Evolutionary conservation across 2,329 filamentous ascomycete species (phyloP).

Genomic region (Penicillium sp.): DNA sequence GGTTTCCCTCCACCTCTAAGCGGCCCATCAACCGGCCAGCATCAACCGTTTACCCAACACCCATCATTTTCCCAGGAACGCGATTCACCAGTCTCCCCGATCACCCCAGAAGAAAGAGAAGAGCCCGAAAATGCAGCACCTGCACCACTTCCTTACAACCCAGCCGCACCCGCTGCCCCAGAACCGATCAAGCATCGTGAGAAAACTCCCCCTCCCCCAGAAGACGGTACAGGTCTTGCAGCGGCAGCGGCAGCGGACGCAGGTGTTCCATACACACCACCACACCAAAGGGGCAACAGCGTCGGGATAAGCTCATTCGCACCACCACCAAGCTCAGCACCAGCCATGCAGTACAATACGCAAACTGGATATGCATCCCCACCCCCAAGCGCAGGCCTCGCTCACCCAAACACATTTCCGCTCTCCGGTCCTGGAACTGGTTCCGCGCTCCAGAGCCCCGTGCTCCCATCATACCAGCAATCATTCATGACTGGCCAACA

Average conservation of each 20-base stretch:
- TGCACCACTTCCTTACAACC: slow-evolving; percentile 63
- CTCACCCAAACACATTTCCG: slow-evolving; percentile 27
- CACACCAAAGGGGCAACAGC: slow-evolving; percentile 23
- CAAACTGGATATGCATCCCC: slow-evolving; percentile 34
- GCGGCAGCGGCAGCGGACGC: slow-evolving; percentile 44
- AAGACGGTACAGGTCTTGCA: slow-evolving; percentile 53
- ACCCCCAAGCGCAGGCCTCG: slow-evolving; percentile 37
- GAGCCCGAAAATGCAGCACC: slow-evolving; percentile 46
- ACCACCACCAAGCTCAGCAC: slow-evolving; percentile 21
- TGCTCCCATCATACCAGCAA: slow-evolving; percentile 31
- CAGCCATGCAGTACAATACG: slow-evolving; percentile 22
- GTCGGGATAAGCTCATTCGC: slow-evolving; percentile 21
- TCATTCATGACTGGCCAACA: slow-evolving; percentile 18
- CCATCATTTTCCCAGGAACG: background rate
- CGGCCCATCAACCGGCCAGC: slow-evolving; percentile 15
- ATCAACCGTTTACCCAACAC: slow-evolving; percentile 7
- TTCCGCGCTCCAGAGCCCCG: slow-evolving; percentile 28
- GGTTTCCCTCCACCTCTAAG: slow-evolving; percentile 29
- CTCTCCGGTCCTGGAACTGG: slow-evolving; percentile 2
- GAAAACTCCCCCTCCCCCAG: slow-evolving; percentile 65
- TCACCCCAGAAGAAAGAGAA: slow-evolving; percentile 24
- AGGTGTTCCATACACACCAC: slow-evolving; percentile 32
- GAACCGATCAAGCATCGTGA: slow-evolving; percentile 66
- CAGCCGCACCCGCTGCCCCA: slow-evolving; percentile 64
- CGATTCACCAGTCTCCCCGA: slow-evolving; percentile 3